Conservation (phyloP, 2,329 filamentous ascomycete genomes). For the Leptographium lundbergii region DNA sequence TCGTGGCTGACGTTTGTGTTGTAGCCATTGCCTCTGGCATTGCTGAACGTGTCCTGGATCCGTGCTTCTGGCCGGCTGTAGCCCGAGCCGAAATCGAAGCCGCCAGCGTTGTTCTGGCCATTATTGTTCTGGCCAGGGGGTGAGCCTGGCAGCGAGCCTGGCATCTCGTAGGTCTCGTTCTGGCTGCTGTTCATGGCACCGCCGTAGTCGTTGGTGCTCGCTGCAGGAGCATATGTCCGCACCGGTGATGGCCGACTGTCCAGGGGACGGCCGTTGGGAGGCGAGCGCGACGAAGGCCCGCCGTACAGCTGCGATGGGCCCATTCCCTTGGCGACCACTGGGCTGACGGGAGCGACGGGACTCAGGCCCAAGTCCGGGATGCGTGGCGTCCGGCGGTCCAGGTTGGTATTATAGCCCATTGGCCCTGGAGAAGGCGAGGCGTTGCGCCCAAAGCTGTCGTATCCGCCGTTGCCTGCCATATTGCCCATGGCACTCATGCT, state of each 20-base stretch:
- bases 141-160: conserved; percentile 8
- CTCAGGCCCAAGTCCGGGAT: neutral
- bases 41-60: neutral
- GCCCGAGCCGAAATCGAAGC: conserved; percentile 13
- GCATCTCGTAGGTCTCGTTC: neutral
- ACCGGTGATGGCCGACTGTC: neutral
- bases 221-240: neutral
- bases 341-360: neutral
- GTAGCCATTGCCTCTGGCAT: neutral
- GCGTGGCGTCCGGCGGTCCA: neutral
- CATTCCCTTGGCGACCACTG: neutral
- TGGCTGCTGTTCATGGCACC: neutral
- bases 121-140: no score
- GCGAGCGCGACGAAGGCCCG: neutral
- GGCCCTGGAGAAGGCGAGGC: neutral
- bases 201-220: neutral
- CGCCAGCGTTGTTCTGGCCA: conserved; percentile 9
- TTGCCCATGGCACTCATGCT: neutral
- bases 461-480: neutral
- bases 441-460: neutral
- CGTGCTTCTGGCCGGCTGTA: conserved; percentile 8
- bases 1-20: neutral
- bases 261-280: neutral
- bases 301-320: neutral
- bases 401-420: neutral